Evolutionary conservation across 2,329 filamentous ascomycete genomes (phyloP), one percentile per base, ranked within the genome.

Genomic region (Penicillium sp.): DNA sequence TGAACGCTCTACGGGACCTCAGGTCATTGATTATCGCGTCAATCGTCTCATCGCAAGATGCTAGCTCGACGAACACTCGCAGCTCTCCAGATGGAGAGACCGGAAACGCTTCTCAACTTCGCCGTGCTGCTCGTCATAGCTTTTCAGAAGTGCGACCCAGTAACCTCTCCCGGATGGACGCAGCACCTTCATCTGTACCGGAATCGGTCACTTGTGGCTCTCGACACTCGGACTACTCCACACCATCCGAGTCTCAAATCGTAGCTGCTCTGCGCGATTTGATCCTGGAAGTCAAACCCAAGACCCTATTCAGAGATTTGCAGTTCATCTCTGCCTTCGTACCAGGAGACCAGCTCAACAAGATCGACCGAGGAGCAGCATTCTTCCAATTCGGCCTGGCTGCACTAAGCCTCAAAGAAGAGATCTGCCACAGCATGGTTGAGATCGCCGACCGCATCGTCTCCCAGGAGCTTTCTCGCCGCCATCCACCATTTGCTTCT

Each of bases 331-430:
- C 85, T 3, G 81, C 84, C 0, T 85, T 87, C 57, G 78, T 86
- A 4, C 82, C 84, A 1, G 76, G 79, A 5, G 76, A 81, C 10
- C 80, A 81, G 42, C 73, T 87, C 11, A 83, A 85, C 71, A 81
- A 82, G 63, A 82, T 79, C 3, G 80, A 83, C 14, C 78, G 79
- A 48, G 81, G 85, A 38, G 94, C 92, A 63, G 91, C 92, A 0
- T 97, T 97, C 71, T 90, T 92, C 84, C 91, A 96, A 65, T 89
- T 92, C 24, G 91, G 90, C 0, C 82, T 96, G 5, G 93, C 94
- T 0, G 92, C 93, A 2, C 80, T 97, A n/a, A 85, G 86, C 34
- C 82, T 96, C 49, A 97, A 97, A 72, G 86, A 91, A 61, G 91
- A 96, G 61, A 86, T 94, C 4, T 93, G 91, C 73, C 85, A 87